Evolutionary conservation across 495 filamentous ascomycete species (phyloP).

Genomic region (Annulohypoxylon nitens): DNA sequence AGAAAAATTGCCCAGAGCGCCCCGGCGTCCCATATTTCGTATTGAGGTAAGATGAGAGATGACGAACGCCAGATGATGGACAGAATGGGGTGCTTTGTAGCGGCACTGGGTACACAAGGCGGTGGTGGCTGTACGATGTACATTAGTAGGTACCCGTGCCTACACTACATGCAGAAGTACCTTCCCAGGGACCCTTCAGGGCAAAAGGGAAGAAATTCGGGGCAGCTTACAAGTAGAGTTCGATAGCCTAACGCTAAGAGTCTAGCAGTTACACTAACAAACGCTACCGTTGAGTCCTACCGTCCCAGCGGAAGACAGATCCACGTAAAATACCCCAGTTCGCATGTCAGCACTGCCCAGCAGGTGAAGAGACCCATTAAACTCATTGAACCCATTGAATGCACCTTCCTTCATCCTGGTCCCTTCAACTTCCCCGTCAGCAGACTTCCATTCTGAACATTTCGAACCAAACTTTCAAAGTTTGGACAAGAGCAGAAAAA

Average conservation of each 20-base stretch:
- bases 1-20: not conserved
- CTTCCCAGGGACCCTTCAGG: conserved; percentile 1
- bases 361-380: conserved; percentile 20
- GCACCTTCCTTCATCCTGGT: conserved; percentile 14
- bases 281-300: conserved; percentile 34
- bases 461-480: not conserved
- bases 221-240: conserved; percentile 22
- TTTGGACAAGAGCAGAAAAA: not conserved
- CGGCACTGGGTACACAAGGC: not conserved
- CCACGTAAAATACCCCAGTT: conserved; percentile 35
- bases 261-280: conserved; percentile 35
- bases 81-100: conserved; percentile 27
- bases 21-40: conserved; percentile 21
- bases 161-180: not conserved
- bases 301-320: conserved; percentile 28
- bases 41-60: conserved; percentile 37
- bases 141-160: not conserved
- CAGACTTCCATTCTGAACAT: conserved; percentile 23
- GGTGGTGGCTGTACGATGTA: conserved; percentile 33
- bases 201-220: conserved; percentile 21
- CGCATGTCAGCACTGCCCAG: conserved; percentile 29
- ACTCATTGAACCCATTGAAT: conserved; percentile 33
- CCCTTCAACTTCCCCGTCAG: conserved; percentile 29
- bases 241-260: conserved; percentile 9
- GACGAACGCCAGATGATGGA: conserved; percentile 28